Conservation (phyloP, 2,329 filamentous ascomycete genomes). For the Graphilbum ipis-grandicollis region DNA sequence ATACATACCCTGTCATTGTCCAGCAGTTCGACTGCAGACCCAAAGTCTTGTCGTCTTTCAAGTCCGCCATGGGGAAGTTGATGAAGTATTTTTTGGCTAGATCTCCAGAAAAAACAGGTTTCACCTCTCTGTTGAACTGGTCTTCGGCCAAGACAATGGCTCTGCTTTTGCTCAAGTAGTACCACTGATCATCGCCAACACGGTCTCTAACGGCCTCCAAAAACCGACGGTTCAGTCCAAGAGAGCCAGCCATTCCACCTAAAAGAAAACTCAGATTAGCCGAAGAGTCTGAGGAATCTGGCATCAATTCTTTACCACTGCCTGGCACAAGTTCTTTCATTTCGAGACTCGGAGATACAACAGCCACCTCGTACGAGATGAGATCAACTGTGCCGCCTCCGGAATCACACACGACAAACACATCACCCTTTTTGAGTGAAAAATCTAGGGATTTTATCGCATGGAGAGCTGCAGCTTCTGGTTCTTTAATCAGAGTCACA, state of each 20-base stretch:
- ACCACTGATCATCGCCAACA: conserved; percentile 5
- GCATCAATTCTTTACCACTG: conserved; percentile 5
- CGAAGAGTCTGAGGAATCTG: not conserved
- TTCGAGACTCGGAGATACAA: conserved; percentile 8
- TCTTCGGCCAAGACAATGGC: not conserved
- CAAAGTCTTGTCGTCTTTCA: conserved; percentile 6
- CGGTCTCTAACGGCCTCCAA: conserved; percentile 6
- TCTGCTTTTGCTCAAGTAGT: not conserved
- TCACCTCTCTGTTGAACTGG: conserved; percentile 6
- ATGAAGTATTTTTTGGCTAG: not conserved
- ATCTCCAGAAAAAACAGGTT: conserved; percentile 8
- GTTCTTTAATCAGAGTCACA: conserved; percentile 17
- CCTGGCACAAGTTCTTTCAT: conserved; percentile 12
- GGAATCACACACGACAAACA: conserved; percentile 14
- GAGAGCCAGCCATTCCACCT: conserved; percentile 11
- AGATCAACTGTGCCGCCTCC: conserved; percentile 22
- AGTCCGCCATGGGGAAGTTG: conserved; percentile 8
- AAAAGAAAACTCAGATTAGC: not conserved
- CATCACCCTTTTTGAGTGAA: conserved; percentile 4
- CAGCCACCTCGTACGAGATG: conserved; percentile 29
- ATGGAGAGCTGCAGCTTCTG: conserved; percentile 25
- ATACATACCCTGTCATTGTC: conserved; percentile 8
- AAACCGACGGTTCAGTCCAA: conserved; percentile 11
- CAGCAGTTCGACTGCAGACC: not conserved
- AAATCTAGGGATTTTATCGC: conserved; percentile 6